These are phyloP conservation scores for Chlorella sp. DNA, from an alignment of 139 green algal genomes.

Conservation along the genomic window DNA sequence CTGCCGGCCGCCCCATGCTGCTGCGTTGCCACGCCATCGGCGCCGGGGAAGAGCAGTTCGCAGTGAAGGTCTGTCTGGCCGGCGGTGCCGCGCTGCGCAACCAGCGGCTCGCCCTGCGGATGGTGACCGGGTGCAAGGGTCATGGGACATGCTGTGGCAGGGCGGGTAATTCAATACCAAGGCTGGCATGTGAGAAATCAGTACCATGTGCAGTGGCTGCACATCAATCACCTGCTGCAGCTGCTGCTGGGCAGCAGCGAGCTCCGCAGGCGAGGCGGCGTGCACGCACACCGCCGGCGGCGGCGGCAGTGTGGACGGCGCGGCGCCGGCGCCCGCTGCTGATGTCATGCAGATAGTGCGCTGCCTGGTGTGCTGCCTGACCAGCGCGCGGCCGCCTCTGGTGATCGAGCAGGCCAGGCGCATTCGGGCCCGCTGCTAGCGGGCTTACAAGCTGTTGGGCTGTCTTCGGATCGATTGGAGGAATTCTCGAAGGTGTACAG, in stretches of 20 bases:
- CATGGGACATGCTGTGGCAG: not conserved
- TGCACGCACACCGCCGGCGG: constrained; percentile 14
- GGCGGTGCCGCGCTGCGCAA: not conserved
- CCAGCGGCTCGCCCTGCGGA: constrained; percentile 2
- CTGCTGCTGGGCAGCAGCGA: not conserved
- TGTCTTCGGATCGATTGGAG: too few species aligned
- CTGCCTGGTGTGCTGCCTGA: not conserved
- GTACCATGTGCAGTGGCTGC: too few species aligned
- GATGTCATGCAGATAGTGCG: not conserved
- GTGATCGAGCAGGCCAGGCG: too few species aligned
- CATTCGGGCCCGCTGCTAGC: too few species aligned
- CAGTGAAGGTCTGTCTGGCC: constrained; percentile 19
- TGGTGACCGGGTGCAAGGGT: not conserved
- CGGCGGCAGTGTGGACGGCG: not conserved
- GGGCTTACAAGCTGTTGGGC: too few species aligned
- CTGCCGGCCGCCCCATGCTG: not conserved
- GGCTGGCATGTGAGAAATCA: too few species aligned
- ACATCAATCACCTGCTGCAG: constrained; percentile 7
- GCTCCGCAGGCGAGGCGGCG: constrained; percentile 6
- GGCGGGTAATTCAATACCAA: too few species aligned
- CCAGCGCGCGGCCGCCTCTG: not conserved
- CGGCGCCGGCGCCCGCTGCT: too few species aligned
- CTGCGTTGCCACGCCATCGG: not conserved
- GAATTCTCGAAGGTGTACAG: too few species aligned
- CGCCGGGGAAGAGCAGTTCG: not conserved